Evolutionary conservation across 2,329 filamentous ascomycete species (phyloP), one percentile per base, ranked within the genome.

Genomic region (Fusarium mexicanum): DNA sequence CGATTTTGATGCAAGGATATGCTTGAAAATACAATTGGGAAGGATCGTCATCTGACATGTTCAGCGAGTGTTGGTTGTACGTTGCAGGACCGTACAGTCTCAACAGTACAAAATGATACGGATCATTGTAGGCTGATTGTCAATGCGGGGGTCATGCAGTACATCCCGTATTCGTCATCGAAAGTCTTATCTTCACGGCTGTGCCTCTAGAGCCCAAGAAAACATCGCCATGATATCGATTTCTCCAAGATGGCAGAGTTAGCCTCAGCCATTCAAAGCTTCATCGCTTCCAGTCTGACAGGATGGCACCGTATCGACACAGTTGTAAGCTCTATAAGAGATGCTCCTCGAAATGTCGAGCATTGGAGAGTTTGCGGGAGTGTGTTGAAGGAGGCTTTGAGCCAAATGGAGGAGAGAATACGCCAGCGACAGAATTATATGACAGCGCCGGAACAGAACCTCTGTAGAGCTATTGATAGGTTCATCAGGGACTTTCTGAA

Each of bases 191-290:
- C 26, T 26, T 29, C 38, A 47, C 18, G 29, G 35, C 31, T 33
- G 20, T 13, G 13, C 43, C 35, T 20, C 20, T 24, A 16, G 33
- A 35, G 33, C 8, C 41, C 29, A 46, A 40, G 5, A 24, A 43
- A 38, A 17, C 35, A 59, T 47, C 41, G 41, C 7, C 59, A 70
- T 70, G 67, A 47, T 69, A 61, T 20, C 43, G n/a, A 6, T 24
- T 54, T 35, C 22, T 57, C 26, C 47, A 70, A 64, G n/a, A 70
- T 70, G 65, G 67, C 67, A 59, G 67, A 70, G 66, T 47, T 35
- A 22, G 65, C 59, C 46, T 69, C 53, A 35, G 67, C 67, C 46
- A 40, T 69, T 18, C 31, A 69, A 20, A 44, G 51, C 35, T 69
- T 64, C 22, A 53, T 70, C 16, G 46, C 40, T 18, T 43, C 37